Conservation (phyloP, 179 eudicot genomes). For the Amaranthus tricolor region DNA sequence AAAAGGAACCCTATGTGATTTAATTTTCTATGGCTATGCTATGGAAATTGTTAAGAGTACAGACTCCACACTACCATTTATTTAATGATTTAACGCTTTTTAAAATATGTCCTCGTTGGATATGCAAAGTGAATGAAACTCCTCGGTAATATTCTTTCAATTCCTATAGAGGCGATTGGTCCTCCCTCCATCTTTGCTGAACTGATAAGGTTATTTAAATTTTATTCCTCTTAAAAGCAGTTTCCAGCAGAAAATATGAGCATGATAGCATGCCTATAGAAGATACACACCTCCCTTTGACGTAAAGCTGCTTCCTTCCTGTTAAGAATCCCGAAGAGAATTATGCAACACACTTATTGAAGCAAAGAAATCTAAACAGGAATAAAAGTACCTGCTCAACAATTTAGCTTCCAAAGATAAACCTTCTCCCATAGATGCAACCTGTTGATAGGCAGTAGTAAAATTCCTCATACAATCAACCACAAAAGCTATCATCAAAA, state of each 20-base stretch:
- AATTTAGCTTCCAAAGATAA: constrained; percentile 89
- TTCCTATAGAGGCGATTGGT: neutral
- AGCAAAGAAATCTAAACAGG: constrained; percentile 2
- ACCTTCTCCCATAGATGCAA: constrained; percentile 96
- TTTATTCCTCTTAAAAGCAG: neutral
- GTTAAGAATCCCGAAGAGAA: constrained; percentile 32
- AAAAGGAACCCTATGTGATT: neutral
- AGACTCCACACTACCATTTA: neutral
- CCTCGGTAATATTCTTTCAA: neutral
- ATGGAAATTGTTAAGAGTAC: too few relatives aligned
- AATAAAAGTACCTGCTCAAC: constrained; percentile 66
- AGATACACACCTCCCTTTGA: constrained; percentile 78
- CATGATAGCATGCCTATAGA: constrained; percentile 6
- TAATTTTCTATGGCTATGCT: neutral
- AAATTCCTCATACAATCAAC: constrained; percentile 8
- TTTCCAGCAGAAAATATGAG: neutral
- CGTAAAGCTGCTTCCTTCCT: constrained; percentile 97
- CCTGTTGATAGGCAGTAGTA: constrained; percentile 43
- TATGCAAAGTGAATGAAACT: neutral
- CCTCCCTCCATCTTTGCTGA: neutral
- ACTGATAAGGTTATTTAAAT: neutral
- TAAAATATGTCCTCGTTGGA: neutral
- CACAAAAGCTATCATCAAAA: neutral
- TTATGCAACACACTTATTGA: constrained; percentile 12
- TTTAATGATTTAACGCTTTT: neutral